These are phyloP conservation scores for Cytospora piceicola DNA, from an alignment of 2,329 filamentous ascomycete genomes.

Conservation along the genomic window DNA sequence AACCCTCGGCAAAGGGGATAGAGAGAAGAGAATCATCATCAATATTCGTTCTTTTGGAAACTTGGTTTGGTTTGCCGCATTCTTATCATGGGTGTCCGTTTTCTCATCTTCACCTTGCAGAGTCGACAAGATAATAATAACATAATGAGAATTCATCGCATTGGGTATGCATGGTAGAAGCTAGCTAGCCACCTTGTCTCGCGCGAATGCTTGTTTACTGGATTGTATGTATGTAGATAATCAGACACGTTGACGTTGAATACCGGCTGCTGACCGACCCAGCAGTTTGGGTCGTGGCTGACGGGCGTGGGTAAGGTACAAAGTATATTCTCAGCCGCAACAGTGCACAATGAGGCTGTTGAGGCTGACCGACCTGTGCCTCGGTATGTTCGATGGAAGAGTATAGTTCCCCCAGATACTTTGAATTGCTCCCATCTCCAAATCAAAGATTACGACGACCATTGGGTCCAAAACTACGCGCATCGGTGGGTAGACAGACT, in stretches of 20 bases:
- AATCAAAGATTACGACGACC: no score
- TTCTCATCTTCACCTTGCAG: neutral
- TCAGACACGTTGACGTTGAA: neutral
- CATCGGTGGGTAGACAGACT: no score
- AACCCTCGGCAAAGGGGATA: neutral
- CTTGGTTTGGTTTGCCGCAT: neutral
- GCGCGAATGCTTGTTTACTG: no score
- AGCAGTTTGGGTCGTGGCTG: slow-evolving; percentile 9
- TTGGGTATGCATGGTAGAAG: no score
- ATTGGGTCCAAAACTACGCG: no score
- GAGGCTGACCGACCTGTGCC: neutral
- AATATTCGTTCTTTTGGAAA: neutral
- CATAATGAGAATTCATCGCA: no score
- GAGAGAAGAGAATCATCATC: neutral
- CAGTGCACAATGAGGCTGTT: neutral
- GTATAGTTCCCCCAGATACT: neutral
- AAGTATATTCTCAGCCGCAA: neutral
- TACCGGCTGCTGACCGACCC: slow-evolving; percentile 4
- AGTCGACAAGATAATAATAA: neutral
- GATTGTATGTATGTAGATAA: neutral
- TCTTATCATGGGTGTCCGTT: neutral
- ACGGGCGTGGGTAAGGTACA: neutral
- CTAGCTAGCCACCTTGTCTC: neutral
- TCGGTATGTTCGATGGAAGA: neutral
- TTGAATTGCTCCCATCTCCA: no score